Conservation (phyloP, 768 basidiomycete genomes). For the Antrodiella citrinella region DNA sequence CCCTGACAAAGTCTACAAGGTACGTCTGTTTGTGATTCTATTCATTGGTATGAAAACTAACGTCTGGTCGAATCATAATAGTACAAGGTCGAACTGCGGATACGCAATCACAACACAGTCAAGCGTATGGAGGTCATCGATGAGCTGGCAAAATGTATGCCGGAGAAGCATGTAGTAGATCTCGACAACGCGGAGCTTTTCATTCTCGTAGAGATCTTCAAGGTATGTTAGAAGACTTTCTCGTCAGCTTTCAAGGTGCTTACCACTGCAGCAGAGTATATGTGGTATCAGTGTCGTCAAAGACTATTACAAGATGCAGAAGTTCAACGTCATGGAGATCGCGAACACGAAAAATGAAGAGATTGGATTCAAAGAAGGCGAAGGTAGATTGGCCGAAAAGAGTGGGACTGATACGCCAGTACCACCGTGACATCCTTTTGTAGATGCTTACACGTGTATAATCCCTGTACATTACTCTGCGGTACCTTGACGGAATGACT, state of each 20-base stretch:
- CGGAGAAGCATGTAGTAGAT: constrained; percentile 58
- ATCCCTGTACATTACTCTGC: no score
- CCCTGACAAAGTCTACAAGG: constrained; percentile 38
- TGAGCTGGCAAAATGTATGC: constrained; percentile 63
- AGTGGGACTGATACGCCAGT: no score
- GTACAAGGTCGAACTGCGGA: constrained; percentile 77
- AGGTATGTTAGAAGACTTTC: constrained; percentile 34
- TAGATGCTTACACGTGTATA: no score
- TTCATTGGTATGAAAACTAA: neutral
- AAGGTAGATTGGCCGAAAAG: constrained; percentile 21
- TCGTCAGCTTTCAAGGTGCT: neutral
- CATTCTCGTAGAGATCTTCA: constrained; percentile 77
- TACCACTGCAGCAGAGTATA: constrained; percentile 39
- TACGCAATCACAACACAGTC: constrained; percentile 72
- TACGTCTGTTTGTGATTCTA: constrained; percentile 20
- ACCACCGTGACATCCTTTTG: no score
- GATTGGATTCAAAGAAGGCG: constrained; percentile 24
- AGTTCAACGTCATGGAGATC: constrained; percentile 75
- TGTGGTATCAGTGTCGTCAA: constrained; percentile 71
- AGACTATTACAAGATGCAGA: constrained; percentile 63
- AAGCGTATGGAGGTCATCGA: constrained; percentile 53
- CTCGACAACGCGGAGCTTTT: constrained; percentile 63
- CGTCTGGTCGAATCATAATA: constrained; percentile 19
- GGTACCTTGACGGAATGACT: no score
- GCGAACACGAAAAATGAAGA: constrained; percentile 39